Conservation (phyloP, 805 yeast species). For the Starmerella floris region DNA sequence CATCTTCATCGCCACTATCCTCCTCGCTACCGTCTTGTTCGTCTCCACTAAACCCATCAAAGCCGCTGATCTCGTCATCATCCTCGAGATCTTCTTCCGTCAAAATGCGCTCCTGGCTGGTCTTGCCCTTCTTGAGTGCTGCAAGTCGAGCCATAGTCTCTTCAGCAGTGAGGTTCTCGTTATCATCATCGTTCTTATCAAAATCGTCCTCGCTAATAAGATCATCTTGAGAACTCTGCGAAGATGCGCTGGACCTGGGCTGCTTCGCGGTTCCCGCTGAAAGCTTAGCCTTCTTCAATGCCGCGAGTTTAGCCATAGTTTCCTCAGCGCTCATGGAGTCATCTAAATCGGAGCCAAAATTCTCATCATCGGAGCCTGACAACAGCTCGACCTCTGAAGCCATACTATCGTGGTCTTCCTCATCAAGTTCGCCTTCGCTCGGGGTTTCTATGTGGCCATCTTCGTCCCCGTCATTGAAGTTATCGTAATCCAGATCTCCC, state of each 20-base stretch:
- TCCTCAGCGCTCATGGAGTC: slow-evolving; percentile 18
- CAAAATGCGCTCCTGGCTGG: background rate
- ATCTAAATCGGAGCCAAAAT: background rate
- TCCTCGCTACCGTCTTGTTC: slow-evolving; percentile 1
- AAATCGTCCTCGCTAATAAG: background rate
- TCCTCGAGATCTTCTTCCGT: slow-evolving; percentile 1
- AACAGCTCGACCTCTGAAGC: slow-evolving; percentile 9
- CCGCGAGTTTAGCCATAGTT: slow-evolving; percentile 22
- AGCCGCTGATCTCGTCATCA: slow-evolving; percentile 3
- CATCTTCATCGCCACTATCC: background rate
- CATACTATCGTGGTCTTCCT: too few species aligned
- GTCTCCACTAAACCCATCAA: background rate
- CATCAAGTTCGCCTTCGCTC: background rate
- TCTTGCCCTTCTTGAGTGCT: slow-evolving; percentile 12
- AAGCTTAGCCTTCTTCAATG: slow-evolving; percentile 17
- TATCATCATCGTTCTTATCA: background rate
- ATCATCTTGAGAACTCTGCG: background rate
- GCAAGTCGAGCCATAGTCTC: slow-evolving; percentile 18
- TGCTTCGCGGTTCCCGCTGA: background rate
- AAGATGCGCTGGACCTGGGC: background rate
- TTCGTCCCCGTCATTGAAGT: slow-evolving; percentile 10
- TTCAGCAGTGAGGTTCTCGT: slow-evolving; percentile 14
- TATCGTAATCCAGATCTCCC: slow-evolving; percentile 53
- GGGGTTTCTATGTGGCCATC: slow-evolving; percentile 18
- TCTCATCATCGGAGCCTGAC: background rate